A percentile compares a stretch with the other conserved stretches of the same genome.
These are phyloP conservation scores for Leishmania gerbilli DNA, from an alignment of 208 protist species.

Conservation along the genomic window DNA sequence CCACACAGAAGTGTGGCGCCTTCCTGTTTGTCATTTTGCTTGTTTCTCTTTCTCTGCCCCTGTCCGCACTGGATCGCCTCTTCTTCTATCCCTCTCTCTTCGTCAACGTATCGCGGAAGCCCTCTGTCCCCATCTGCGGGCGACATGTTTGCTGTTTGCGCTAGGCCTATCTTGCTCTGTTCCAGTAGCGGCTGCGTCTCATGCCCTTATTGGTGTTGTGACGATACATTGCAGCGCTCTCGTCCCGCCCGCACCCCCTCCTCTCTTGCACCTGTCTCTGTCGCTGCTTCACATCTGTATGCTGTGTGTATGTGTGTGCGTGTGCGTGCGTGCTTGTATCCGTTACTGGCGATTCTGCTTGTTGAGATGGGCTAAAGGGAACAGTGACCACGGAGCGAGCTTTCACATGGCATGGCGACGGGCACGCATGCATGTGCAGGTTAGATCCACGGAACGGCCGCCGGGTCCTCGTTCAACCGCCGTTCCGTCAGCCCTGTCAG, in stretches of 20 bases:
- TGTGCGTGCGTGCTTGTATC: neutral
- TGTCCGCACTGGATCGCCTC: neutral
- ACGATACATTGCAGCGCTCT: no score
- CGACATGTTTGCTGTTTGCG: no score
- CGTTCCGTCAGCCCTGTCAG: constrained; percentile 29
- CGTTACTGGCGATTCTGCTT: neutral
- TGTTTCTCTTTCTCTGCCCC: neutral
- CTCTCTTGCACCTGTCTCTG: no score
- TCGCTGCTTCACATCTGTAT: neutral
- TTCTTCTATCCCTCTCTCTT: no score
- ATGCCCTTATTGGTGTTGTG: no score
- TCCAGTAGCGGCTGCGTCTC: no score
- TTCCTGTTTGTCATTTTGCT: neutral
- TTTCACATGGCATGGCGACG: neutral
- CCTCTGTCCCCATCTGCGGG: no score
- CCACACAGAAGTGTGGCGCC: no score
- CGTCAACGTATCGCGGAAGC: no score
- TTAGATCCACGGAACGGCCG: constrained; percentile 49
- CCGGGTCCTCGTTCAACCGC: constrained; percentile 43
- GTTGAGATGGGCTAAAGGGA: neutral
- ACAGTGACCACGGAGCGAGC: neutral
- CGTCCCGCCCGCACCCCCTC: no score
- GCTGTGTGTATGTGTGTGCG: neutral
- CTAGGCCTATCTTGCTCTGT: no score
- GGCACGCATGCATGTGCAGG: neutral